Conservation (phyloP, 345 rosid species). For the Tarenaya hassleriana region DNA sequence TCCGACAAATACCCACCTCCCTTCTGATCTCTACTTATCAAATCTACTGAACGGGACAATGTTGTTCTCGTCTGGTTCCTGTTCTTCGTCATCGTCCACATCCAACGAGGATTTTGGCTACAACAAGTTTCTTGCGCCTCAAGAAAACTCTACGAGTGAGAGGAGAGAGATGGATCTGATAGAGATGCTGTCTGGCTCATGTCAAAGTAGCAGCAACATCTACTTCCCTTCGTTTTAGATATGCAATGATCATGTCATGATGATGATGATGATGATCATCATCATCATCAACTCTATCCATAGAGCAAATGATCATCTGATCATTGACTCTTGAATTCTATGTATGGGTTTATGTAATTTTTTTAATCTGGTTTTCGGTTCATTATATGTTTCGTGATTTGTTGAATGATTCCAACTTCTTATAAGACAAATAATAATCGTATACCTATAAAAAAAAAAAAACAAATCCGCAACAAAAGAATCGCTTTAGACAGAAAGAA, state of each 20-base stretch:
- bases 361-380: too few relatives aligned
- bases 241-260: background rate
- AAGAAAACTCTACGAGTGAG: slow-evolving; percentile 26
- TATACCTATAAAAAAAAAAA: too few relatives aligned
- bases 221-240: slow-evolving; percentile 23
- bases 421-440: too few relatives aligned
- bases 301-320: too few relatives aligned
- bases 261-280: slow-evolving; percentile 3
- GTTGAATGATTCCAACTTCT: too few relatives aligned
- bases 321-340: too few relatives aligned
- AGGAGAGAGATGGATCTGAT: slow-evolving; percentile 83
- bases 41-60: slow-evolving; percentile 48
- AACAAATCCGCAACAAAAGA: too few relatives aligned
- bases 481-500: too few relatives aligned
- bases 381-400: too few relatives aligned
- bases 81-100: slow-evolving; percentile 17
- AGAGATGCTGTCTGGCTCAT: slow-evolving; percentile 74
- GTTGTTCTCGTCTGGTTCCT: slow-evolving; percentile 17
- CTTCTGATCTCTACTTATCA: slow-evolving; percentile 59
- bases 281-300: background rate
- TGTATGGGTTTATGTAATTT: too few relatives aligned
- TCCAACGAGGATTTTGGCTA: slow-evolving; percentile 13
- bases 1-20: slow-evolving; percentile 25
- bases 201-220: slow-evolving; percentile 29
- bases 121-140: slow-evolving; percentile 24